These are phyloP conservation scores for Xerophyta viscosa DNA, from an alignment of 106 monocot species.

Conservation along the genomic window DNA sequence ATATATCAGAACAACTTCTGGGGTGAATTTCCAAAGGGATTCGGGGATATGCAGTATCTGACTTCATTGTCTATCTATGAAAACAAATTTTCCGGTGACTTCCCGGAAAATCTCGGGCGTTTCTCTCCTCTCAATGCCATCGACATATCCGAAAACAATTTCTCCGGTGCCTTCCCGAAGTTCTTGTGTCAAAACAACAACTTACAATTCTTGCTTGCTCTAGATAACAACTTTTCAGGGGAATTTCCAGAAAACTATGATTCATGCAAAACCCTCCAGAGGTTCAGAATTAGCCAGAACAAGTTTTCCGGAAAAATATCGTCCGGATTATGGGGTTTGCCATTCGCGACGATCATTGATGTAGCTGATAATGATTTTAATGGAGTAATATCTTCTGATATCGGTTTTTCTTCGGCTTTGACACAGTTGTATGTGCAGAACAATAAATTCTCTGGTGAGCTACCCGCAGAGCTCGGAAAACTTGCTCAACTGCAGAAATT, in stretches of 20 bases:
- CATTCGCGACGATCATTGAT: conserved; percentile 56
- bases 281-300: conserved; percentile 71
- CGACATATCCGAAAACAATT: conserved; percentile 82
- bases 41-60: conserved; percentile 46
- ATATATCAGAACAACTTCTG: conserved; percentile 50
- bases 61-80: conserved; percentile 47
- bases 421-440: conserved; percentile 59
- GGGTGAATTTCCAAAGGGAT: conserved; percentile 57
- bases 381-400: conserved; percentile 47
- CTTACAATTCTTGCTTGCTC: conserved; percentile 53
- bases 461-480: conserved; percentile 51
- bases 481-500: conserved; percentile 45
- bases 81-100: conserved; percentile 63
- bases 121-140: conserved; percentile 54
- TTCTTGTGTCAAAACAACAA: conserved; percentile 57
- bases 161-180: conserved; percentile 62
- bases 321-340: conserved; percentile 60
- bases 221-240: conserved; percentile 73
- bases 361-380: conserved; percentile 54
- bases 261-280: conserved; percentile 41
- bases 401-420: conserved; percentile 38
- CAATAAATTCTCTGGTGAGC: conserved; percentile 53
- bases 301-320: conserved; percentile 39
- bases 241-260: conserved; percentile 57
- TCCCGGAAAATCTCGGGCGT: conserved; percentile 60